phyloP scores from a whole-genome alignment of 2,329 filamentous ascomycete genomes.

The Beauveria scarabaeidicola region DNA sequence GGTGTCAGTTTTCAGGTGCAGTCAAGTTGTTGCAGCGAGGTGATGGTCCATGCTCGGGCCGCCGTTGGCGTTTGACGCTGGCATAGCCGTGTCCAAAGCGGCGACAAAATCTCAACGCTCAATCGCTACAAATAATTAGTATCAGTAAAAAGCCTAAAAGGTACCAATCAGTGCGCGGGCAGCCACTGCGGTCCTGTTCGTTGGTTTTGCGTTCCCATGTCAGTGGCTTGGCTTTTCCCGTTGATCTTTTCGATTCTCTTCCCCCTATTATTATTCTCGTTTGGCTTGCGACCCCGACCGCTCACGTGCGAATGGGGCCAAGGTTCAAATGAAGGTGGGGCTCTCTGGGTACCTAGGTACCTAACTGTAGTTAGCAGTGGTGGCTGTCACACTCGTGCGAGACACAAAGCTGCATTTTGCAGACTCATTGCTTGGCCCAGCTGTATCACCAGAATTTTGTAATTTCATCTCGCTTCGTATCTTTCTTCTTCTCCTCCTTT shows the following conservation, averaged over 20 bases:
- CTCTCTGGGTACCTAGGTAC: not conserved
- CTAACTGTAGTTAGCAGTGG: not conserved
- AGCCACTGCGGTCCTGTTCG: not conserved
- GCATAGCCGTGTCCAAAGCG: not conserved
- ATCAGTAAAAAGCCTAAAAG: no score
- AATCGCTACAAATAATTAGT: not conserved
- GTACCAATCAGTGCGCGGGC: no score
- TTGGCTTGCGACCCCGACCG: not conserved
- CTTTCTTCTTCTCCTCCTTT: not conserved
- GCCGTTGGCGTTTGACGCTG: not conserved
- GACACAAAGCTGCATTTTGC: slow-evolving; percentile 11
- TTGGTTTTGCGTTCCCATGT: not conserved
- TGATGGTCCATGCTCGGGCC: not conserved
- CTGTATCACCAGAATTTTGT: not conserved
- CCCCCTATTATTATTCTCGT: not conserved
- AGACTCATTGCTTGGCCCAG: slow-evolving; percentile 1
- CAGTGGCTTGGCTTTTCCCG: no score
- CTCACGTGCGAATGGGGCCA: slow-evolving; percentile 5
- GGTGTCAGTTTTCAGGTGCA: not conserved
- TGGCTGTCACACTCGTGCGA: slow-evolving; percentile 1
- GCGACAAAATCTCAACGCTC: not conserved
- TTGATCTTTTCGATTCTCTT: not conserved
- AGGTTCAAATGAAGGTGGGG: slow-evolving; percentile 9
- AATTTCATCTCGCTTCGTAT: not conserved
- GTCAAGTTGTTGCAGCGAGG: not conserved